phyloP scores from a whole-genome alignment of 257 asterid species.

The Henckelia pumila region DNA sequence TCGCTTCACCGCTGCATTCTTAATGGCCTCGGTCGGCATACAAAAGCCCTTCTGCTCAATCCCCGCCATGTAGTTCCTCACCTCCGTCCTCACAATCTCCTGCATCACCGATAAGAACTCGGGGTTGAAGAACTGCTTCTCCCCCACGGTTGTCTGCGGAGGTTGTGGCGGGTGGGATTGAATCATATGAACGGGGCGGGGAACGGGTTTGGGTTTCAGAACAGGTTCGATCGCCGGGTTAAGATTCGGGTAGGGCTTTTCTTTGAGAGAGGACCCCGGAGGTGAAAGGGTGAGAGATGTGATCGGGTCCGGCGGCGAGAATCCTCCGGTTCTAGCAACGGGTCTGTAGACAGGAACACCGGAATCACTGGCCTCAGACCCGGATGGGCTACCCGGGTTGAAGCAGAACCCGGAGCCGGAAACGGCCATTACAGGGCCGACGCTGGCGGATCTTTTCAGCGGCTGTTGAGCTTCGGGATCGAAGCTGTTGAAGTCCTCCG shows the following conservation, averaged over 20 bases:
- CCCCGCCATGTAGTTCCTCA: constrained; percentile 65
- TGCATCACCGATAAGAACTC: constrained; percentile 65
- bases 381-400: constrained; percentile 63
- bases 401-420: constrained; percentile 32
- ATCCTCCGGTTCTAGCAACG: constrained; percentile 48
- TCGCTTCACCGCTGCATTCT: constrained; percentile 66
- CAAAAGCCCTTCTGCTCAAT: constrained; percentile 45
- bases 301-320: constrained; percentile 56
- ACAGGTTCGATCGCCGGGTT: constrained; percentile 8
- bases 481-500: constrained; percentile 56
- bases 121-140: constrained; percentile 59
- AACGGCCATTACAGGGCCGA: constrained; percentile 28
- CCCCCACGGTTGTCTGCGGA: constrained; percentile 18
- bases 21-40: constrained; percentile 45
- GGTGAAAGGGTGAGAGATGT: constrained; percentile 58
- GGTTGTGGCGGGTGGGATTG: constrained; percentile 20
- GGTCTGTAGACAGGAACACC: constrained; percentile 54
- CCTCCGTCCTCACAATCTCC: constrained; percentile 72
- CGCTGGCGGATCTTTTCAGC: constrained; percentile 64
- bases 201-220: constrained; percentile 1
- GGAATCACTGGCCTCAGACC: constrained; percentile 63
- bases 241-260: constrained; percentile 17
- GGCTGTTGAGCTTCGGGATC: constrained; percentile 56
- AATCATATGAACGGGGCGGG: constrained; percentile 11
- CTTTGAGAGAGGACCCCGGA: constrained; percentile 38